Conservation (phyloP, 148 eudicot genomes). For the Salicornia ramosissima region DNA sequence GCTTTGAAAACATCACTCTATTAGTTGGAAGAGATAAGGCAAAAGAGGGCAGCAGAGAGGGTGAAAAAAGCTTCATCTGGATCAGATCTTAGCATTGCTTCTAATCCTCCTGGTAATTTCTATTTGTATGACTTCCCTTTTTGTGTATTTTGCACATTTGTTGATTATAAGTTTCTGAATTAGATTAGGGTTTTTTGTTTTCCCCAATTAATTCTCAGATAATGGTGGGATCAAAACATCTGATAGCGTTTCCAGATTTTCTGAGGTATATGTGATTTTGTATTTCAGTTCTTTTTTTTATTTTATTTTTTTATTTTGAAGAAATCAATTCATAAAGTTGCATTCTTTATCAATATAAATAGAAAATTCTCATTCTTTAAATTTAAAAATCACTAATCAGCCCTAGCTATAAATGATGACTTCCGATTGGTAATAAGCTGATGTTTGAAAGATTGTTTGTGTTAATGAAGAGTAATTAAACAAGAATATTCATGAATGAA, state of each 20-base stretch:
- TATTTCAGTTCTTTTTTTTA: too few species aligned
- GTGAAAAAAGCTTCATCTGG: conserved; percentile 75
- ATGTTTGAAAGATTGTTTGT: too few species aligned
- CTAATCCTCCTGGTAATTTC: conserved; percentile 41
- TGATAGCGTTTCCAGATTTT: conserved; percentile 29
- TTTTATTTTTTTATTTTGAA: too few species aligned
- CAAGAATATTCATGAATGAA: too few species aligned
- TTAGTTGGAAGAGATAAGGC: conserved; percentile 83
- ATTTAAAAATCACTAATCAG: too few species aligned
- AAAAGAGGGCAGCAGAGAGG: conserved; percentile 84
- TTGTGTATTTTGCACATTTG: neutral
- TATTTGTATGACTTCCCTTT: neutral
- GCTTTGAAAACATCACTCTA: neutral
- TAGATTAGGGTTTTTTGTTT: neutral
- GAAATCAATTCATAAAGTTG: too few species aligned
- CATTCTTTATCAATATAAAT: too few species aligned
- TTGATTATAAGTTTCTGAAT: neutral
- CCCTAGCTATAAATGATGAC: too few species aligned
- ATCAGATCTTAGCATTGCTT: conserved; percentile 61
- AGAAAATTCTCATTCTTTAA: too few species aligned
- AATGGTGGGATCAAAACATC: conserved; percentile 36
- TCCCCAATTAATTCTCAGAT: conserved; percentile 20
- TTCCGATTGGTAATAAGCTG: too few species aligned
- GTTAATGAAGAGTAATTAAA: too few species aligned
- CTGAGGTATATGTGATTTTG: conserved; percentile 28